Conservation (phyloP, 1,284 basidiomycete genomes). For the Apiotrichum veenhuisii region DNA sequence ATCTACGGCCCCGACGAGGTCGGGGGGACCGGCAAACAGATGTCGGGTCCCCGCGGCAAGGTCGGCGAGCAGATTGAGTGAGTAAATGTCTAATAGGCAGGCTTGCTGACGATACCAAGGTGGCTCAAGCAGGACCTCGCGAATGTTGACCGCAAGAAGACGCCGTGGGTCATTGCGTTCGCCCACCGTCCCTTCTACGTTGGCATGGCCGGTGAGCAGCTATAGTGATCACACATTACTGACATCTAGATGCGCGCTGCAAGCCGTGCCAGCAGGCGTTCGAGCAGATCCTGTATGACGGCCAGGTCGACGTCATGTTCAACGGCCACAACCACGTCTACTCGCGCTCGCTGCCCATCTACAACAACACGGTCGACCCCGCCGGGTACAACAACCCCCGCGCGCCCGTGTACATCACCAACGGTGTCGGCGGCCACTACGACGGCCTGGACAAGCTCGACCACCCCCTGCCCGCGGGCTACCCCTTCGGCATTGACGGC, state of each 20-base stretch:
- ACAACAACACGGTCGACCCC: constrained; percentile 36
- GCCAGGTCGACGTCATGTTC: constrained; percentile 42
- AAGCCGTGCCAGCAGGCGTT: constrained; percentile 39
- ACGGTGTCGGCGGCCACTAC: constrained; percentile 41
- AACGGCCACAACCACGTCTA: constrained; percentile 45
- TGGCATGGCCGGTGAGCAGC: constrained; percentile 6
- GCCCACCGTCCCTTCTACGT: constrained; percentile 41
- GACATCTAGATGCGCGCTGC: constrained; percentile 17
- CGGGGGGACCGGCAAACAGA: constrained; percentile 24
- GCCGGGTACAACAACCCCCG: constrained; percentile 27
- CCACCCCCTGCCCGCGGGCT: constrained; percentile 24
- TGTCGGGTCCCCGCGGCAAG: constrained; percentile 19
- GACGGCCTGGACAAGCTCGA: constrained; percentile 37
- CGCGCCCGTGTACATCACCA: constrained; percentile 34
- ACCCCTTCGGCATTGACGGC: constrained; percentile 26
- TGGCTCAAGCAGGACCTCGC: constrained; percentile 39
- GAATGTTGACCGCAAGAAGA: constrained; percentile 42
- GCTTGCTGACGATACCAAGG: not conserved
- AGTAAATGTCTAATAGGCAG: not conserved
- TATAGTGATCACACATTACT: not conserved
- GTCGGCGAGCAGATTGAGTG: constrained; percentile 25
- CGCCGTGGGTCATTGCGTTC: constrained; percentile 47
- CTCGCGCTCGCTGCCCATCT: constrained; percentile 37
- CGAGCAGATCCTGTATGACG: constrained; percentile 41
- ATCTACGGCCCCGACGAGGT: constrained; percentile 24